These are phyloP conservation scores for Starmerella floricola DNA, from an alignment of 805 yeast species.

Conservation along the genomic window DNA sequence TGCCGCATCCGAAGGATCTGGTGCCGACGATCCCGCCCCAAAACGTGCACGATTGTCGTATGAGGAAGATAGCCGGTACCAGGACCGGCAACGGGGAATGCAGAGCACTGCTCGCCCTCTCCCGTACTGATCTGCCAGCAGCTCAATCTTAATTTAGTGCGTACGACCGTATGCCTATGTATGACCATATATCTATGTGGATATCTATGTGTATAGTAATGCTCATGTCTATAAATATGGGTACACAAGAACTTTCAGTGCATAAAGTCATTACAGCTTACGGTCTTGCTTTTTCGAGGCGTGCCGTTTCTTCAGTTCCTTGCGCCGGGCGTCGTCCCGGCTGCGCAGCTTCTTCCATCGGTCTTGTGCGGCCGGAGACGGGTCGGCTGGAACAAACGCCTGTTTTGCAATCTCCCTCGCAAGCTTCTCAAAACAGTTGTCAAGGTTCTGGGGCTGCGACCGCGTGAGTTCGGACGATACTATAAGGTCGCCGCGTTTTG, in stretches of 20 bases:
- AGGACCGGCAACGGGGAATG: conserved; percentile 6
- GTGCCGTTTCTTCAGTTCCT: conserved; percentile 30
- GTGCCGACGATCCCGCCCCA: conserved; percentile 3
- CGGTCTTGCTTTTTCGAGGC: conserved; percentile 34
- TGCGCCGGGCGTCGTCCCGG: conserved; percentile 30
- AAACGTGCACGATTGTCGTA: conserved; percentile 12
- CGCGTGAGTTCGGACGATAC: conserved; percentile 52
- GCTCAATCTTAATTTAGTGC: no score
- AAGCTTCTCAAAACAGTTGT: conserved; percentile 50
- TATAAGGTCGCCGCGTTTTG: conserved; percentile 43
- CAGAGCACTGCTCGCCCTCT: conserved; percentile 8
- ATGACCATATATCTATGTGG: no score
- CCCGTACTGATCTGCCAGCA: conserved; percentile 9
- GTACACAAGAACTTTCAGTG: no score
- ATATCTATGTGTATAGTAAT: no score
- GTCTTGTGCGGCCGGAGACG: conserved; percentile 34
- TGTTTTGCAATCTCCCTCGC: conserved; percentile 38
- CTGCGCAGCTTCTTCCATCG: conserved; percentile 39
- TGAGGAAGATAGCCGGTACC: conserved; percentile 8
- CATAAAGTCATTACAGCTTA: background rate
- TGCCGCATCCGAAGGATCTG: background rate
- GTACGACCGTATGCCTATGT: no score
- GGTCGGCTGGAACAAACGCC: conserved; percentile 39
- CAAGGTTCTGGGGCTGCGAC: conserved; percentile 45
- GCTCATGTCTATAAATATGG: no score